phyloP scores from a whole-genome alignment of 371 early-diverging fungal genomes.

The Actinomortierella ambigua region DNA sequence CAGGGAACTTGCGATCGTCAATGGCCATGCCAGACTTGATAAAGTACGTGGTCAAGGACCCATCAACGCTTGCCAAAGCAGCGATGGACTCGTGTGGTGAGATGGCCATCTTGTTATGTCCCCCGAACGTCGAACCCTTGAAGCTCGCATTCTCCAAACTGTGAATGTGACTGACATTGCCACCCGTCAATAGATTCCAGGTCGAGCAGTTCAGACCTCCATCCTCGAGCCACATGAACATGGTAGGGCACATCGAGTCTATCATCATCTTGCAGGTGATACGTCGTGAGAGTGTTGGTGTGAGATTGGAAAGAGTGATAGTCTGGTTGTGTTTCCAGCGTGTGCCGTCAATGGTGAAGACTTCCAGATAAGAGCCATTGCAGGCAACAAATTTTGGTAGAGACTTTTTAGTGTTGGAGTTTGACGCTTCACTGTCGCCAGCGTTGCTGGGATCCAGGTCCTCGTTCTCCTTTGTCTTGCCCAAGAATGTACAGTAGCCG shows the following conservation, averaged over 20 bases:
- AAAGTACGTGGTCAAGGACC: conserved; percentile 42
- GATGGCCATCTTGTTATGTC: conserved; percentile 46
- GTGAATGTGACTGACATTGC: conserved; percentile 41
- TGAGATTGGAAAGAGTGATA: conserved; percentile 27
- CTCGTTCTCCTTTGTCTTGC: conserved; percentile 54
- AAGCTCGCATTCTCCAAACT: conserved; percentile 40
- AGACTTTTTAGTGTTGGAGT: conserved; percentile 6
- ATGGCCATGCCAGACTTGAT: conserved; percentile 46
- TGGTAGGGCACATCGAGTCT: conserved; percentile 36
- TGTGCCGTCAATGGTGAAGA: conserved; percentile 19
- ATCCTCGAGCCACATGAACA: conserved; percentile 47
- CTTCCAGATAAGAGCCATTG: conserved; percentile 36
- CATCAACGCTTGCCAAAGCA: conserved; percentile 41
- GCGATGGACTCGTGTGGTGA: conserved; percentile 46
- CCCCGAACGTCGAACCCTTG: conserved; percentile 37
- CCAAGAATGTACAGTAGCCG: conserved; percentile 63
- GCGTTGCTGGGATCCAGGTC: conserved; percentile 14
- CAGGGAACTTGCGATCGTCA: conserved; percentile 46
- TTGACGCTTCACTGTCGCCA: background rate
- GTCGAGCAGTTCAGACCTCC: conserved; percentile 39
- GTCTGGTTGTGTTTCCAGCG: conserved; percentile 31
- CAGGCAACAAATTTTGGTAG: conserved; percentile 25
- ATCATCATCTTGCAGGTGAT: conserved; percentile 48
- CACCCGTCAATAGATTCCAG: conserved; percentile 39
- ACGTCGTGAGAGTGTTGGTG: conserved; percentile 40